Evolutionary conservation across 179 eudicot species (phyloP).

Genomic region (Amaranthus tricolor): DNA sequence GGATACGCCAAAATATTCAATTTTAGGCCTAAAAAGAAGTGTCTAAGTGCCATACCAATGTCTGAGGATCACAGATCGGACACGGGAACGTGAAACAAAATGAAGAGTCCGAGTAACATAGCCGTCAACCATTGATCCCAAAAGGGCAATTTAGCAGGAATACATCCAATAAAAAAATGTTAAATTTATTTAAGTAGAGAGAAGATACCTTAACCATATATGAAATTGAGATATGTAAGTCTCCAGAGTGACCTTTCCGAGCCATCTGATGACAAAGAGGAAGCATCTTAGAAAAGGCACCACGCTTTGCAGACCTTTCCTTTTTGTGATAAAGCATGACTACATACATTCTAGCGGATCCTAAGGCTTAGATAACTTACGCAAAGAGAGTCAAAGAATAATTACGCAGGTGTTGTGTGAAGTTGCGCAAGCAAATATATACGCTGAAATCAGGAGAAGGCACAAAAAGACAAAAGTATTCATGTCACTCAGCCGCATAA

Average conservation of each 20-base stretch:
- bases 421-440: slow-evolving; percentile 88
- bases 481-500: not conserved
- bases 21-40: no score
- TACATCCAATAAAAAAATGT: not conserved
- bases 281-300: slow-evolving; percentile 13
- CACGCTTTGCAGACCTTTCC: slow-evolving; percentile 1
- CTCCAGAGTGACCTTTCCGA: slow-evolving; percentile 93
- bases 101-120: no score
- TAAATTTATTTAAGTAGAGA: slow-evolving; percentile 1
- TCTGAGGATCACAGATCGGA: no score
- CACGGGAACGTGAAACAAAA: no score
- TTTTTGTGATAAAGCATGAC: not conserved
- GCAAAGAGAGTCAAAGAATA: slow-evolving; percentile 85
- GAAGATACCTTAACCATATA: slow-evolving; percentile 83
- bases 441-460: slow-evolving; percentile 56
- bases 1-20: no score
- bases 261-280: slow-evolving; percentile 66
- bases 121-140: no score
- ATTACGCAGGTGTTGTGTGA: slow-evolving; percentile 84
- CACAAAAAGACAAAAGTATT: not conserved
- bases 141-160: not conserved
- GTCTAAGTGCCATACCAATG: no score
- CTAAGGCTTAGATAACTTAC: slow-evolving; percentile 38
- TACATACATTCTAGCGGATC: not conserved
- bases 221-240: slow-evolving; percentile 97